These are phyloP conservation scores for Avena insularis DNA, from an alignment of 176 grass and related monocot genomes.

Conservation along the genomic window DNA sequence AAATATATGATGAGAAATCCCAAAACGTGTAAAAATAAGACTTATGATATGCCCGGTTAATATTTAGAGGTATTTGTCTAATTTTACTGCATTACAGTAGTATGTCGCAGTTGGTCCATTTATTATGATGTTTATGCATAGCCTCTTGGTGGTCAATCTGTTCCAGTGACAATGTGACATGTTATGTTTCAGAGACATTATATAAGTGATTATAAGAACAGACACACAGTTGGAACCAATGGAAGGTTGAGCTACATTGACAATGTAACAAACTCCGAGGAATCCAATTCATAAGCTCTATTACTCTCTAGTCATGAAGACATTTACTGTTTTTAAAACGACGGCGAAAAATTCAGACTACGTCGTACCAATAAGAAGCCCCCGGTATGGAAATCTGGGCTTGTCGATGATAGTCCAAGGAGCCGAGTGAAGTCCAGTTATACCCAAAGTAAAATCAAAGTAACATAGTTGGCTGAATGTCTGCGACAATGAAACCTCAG, in stretches of 20 bases:
- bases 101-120: neutral
- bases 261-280: neutral
- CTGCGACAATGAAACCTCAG: constrained; percentile 49
- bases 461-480: constrained; percentile 93
- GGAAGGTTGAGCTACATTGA: neutral
- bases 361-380: constrained; percentile 87
- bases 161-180: neutral
- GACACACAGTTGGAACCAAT: neutral
- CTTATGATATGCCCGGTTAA: neutral
- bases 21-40: neutral
- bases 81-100: neutral
- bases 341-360: neutral
- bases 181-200: neutral
- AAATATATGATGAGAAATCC: constrained; percentile 11
- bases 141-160: neutral
- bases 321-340: neutral
- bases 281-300: neutral
- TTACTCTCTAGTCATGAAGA: neutral
- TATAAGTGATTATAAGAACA: neutral
- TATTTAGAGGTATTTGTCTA: neutral
- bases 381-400: constrained; percentile 87
- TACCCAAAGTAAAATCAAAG: constrained; percentile 72
- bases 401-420: constrained; percentile 84
- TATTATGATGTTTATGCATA: neutral
- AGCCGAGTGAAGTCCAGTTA: constrained; percentile 70